Evolutionary conservation across 2,329 filamentous ascomycete species (phyloP).

Genomic region (Pseudocercospora fuligena): DNA sequence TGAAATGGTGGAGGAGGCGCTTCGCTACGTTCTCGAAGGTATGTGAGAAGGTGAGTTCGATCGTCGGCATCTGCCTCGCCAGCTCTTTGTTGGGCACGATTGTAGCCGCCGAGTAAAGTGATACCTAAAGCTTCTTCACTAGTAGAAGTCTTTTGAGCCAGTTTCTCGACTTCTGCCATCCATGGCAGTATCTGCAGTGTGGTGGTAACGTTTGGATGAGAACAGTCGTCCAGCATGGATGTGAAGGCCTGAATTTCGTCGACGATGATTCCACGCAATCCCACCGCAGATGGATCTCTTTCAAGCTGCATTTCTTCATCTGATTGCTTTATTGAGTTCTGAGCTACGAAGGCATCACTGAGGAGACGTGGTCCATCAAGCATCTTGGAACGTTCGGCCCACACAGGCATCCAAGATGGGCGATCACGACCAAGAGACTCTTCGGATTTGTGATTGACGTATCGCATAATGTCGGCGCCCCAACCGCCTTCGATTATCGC

Average conservation of each 20-base stretch:
- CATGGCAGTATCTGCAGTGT: neutral
- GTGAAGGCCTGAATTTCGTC: neutral
- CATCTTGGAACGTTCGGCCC: neutral
- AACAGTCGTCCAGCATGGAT: neutral
- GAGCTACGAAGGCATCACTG: neutral
- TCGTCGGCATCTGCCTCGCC: neutral
- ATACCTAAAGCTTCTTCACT: neutral
- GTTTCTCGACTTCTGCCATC: neutral
- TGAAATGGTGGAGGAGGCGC: neutral
- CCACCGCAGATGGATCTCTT: neutral
- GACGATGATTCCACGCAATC: neutral
- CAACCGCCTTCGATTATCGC: neutral
- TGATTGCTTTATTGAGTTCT: neutral
- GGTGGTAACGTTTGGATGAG: neutral
- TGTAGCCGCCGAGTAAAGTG: neutral
- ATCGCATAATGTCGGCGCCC: neutral
- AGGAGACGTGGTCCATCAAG: neutral
- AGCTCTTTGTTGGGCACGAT: neutral
- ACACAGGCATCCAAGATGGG: neutral
- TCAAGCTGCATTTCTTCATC: neutral
- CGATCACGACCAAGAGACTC: neutral
- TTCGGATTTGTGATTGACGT: neutral
- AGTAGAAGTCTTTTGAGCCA: neutral
- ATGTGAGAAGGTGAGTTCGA: neutral
- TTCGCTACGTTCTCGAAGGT: neutral